Conservation (phyloP, 176 grass and related monocot genomes). For the Tillandsia fasciculata region DNA sequence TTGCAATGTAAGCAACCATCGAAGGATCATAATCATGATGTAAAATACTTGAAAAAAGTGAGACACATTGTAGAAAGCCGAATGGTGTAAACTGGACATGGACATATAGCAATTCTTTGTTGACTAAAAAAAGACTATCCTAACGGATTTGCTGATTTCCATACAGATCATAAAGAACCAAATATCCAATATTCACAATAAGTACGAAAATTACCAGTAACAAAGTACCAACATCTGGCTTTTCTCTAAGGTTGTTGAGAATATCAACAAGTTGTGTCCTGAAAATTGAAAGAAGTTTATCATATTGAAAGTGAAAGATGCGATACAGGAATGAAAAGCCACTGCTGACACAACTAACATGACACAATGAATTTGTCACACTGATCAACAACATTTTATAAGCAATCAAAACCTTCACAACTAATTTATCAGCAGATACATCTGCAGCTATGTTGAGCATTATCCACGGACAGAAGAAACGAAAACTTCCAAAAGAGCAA, state of each 20-base stretch:
- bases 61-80: background rate
- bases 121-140: background rate
- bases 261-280: conserved; percentile 95
- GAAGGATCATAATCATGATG: background rate
- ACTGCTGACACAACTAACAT: conserved; percentile 2
- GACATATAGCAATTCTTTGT: background rate
- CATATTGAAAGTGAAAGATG: conserved; percentile 2
- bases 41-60: background rate
- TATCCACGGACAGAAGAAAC: too few species aligned
- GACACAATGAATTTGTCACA: background rate
- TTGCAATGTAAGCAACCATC: background rate
- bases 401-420: too few species aligned
- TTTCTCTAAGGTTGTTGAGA: conserved; percentile 90
- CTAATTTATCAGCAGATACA: too few species aligned
- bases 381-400: too few species aligned
- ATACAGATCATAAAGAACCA: background rate
- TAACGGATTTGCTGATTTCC: background rate
- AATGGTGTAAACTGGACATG: background rate
- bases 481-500: too few species aligned
- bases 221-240: conserved; percentile 95
- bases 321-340: conserved; percentile 3
- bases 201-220: conserved; percentile 53
- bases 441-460: too few species aligned
- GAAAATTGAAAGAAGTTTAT: conserved; percentile 31
- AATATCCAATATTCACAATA: background rate